Conservation (phyloP, 2,329 filamentous ascomycete species). For the Reticulascus tulasneorum region DNA sequence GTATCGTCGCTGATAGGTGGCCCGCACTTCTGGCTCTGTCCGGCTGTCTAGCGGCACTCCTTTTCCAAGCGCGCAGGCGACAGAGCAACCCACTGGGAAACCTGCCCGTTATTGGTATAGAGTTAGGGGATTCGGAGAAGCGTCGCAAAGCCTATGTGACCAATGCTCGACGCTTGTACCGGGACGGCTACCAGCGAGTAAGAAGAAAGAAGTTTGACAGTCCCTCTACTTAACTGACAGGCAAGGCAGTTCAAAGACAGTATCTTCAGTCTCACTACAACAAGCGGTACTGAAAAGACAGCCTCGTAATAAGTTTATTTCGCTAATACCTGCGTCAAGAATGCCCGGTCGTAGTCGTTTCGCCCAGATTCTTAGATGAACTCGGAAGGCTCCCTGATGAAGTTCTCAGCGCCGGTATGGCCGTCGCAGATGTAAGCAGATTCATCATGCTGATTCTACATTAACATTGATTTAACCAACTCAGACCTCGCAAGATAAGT, state of each 20-base stretch:
- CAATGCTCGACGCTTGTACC: slow-evolving; percentile 19
- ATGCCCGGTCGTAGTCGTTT: slow-evolving; percentile 22
- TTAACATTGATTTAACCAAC: neutral
- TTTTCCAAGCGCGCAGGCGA: no score
- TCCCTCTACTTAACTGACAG: neutral
- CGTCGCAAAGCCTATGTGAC: slow-evolving; percentile 20
- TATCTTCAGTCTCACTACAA: slow-evolving; percentile 24
- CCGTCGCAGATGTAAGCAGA: slow-evolving; percentile 18
- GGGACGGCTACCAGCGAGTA: slow-evolving; percentile 25
- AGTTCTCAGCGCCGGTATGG: slow-evolving; percentile 23
- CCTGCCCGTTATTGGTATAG: slow-evolving; percentile 21
- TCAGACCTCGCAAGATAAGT: slow-evolving; percentile 26
- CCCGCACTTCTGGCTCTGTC: no score
- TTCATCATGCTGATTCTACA: accelerated
- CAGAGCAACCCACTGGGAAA: slow-evolving; percentile 3
- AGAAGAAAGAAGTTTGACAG: neutral
- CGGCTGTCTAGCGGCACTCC: no score
- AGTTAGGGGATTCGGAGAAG: slow-evolving; percentile 21
- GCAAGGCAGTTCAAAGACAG: slow-evolving; percentile 23
- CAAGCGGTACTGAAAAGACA: slow-evolving; percentile 12
- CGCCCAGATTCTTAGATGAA: slow-evolving; percentile 25
- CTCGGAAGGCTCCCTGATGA: slow-evolving; percentile 27
- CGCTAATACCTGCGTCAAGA: no score
- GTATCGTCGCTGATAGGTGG: no score
- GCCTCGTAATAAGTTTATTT: neutral